Evolutionary conservation across 2,329 filamentous ascomycete species (phyloP).

Genomic region (Ophiostoma quercus): DNA sequence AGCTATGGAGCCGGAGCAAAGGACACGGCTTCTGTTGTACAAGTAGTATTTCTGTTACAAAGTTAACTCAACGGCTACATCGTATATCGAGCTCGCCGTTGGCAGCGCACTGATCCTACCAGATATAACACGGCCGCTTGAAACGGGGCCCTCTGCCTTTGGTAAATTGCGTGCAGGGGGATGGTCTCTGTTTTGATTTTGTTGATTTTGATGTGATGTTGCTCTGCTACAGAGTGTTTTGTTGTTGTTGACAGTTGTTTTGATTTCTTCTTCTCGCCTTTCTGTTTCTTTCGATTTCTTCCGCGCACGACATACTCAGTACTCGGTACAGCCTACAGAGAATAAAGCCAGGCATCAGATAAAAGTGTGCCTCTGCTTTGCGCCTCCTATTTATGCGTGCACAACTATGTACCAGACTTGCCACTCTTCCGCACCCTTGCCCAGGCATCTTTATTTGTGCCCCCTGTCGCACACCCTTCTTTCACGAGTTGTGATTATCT

Average conservation of each 20-base stretch:
- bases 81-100: neutral
- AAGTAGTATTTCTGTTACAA: neutral
- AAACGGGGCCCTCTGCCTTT: slow-evolving; percentile 3
- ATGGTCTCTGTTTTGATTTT: neutral
- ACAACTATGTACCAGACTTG: neutral
- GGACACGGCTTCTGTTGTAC: neutral
- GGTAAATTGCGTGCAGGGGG: slow-evolving; percentile 9
- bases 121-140: neutral
- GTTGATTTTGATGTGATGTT: neutral
- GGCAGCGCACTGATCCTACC: neutral
- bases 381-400: slow-evolving; percentile 10
- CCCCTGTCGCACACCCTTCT: slow-evolving; percentile 7
- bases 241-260: neutral
- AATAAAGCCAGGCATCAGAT: too few relatives aligned
- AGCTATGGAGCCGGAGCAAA: neutral
- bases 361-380: neutral
- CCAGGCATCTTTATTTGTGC: neutral
- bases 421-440: slow-evolving; percentile 2
- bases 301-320: neutral
- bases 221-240: neutral
- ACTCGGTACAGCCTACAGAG: too few relatives aligned
- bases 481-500: neutral
- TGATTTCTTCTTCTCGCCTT: neutral
- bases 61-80: neutral
- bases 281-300: neutral